phyloP scores from a whole-genome alignment of 129 eudicot species.

The Lactuca saligna region DNA sequence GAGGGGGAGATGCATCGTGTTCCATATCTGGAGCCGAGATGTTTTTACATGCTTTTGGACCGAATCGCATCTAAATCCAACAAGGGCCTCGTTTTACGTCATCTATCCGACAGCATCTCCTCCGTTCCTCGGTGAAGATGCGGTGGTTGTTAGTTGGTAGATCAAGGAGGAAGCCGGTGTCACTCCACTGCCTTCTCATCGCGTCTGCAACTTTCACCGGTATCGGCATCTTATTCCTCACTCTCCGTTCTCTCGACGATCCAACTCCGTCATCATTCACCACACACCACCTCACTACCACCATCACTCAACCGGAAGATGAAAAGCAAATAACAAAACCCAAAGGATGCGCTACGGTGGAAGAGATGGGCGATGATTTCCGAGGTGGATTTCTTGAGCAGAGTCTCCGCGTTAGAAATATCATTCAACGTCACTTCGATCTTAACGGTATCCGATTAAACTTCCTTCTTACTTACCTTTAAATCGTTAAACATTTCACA shows the following conservation, averaged over 20 bases:
- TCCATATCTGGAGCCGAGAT: not conserved
- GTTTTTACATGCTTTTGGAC: not conserved
- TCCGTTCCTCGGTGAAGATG: conserved; percentile 27
- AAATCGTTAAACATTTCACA: not conserved
- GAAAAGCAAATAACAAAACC: not conserved
- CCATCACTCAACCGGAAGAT: conserved; percentile 2
- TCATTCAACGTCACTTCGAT: conserved; percentile 54
- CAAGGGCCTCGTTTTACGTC: not conserved
- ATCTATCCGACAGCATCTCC: conserved; percentile 1
- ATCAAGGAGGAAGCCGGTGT: conserved; percentile 39
- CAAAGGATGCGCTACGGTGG: conserved; percentile 63
- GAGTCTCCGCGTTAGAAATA: conserved; percentile 45
- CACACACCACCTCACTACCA: conserved; percentile 24
- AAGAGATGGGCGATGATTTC: conserved; percentile 66
- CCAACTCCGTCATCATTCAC: conserved; percentile 34
- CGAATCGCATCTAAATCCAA: not conserved
- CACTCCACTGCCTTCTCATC: conserved; percentile 35
- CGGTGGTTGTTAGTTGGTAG: conserved; percentile 26
- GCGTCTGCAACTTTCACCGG: conserved; percentile 46
- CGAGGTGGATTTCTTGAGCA: conserved; percentile 51
- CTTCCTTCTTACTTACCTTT: not conserved
- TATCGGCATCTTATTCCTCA: conserved; percentile 45
- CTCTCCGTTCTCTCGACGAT: conserved; percentile 58
- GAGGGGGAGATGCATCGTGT: conserved; percentile 4
- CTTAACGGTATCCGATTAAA: conserved; percentile 39